These are phyloP conservation scores for Nicotiana obtusifolia DNA, from an alignment of 257 asterid species.

Conservation along the genomic window DNA sequence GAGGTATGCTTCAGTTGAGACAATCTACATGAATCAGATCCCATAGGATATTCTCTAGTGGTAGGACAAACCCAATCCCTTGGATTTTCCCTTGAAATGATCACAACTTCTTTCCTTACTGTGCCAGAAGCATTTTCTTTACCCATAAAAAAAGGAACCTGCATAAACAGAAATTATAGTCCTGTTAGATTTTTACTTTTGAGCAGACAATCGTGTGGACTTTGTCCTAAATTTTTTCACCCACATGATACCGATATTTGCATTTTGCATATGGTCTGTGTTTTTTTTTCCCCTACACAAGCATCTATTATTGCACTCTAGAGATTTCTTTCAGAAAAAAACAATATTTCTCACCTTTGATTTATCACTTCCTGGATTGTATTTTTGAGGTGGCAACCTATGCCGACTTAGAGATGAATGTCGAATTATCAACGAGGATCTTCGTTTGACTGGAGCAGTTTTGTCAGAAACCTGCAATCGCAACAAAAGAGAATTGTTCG, in stretches of 20 bases:
- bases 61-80: slow-evolving; percentile 18
- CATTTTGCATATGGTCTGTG: not conserved
- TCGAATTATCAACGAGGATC: slow-evolving; percentile 11
- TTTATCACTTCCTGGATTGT: slow-evolving; percentile 18
- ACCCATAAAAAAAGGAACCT: slow-evolving; percentile 25
- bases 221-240: not conserved
- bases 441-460: slow-evolving; percentile 8
- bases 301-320: not conserved
- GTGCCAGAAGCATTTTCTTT: slow-evolving; percentile 14
- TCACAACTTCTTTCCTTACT: not conserved
- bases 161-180: not conserved
- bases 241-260: not conserved
- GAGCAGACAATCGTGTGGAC: not conserved
- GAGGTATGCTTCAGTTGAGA: slow-evolving; percentile 13
- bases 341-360: slow-evolving; percentile 27
- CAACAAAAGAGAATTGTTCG: not conserved
- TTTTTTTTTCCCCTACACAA: not conserved
- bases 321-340: too few species aligned
- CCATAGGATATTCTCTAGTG: not conserved
- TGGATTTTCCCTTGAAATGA: slow-evolving; percentile 27
- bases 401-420: slow-evolving; percentile 11
- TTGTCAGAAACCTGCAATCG: slow-evolving; percentile 21
- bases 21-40: not conserved
- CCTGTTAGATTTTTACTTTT: not conserved
- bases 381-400: slow-evolving; percentile 11